Percentiles rank a stretch among this genome's conserved stretches.
phyloP scores from a whole-genome alignment of 2,329 filamentous ascomycete genomes.

The Huntiella abstrusa region DNA sequence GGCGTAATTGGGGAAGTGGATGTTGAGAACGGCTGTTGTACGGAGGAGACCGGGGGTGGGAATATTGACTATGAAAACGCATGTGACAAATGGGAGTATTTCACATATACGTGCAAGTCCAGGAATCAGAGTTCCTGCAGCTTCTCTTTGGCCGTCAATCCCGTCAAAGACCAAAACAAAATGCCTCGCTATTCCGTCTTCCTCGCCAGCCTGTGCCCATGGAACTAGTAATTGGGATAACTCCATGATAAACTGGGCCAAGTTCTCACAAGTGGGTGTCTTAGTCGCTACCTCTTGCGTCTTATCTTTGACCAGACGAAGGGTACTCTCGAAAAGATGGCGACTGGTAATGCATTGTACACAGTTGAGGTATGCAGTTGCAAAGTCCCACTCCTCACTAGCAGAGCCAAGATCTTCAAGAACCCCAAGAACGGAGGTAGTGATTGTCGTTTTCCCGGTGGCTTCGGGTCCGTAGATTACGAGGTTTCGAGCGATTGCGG shows the following conservation, averaged over 20 bases:
- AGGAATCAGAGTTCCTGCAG: constrained; percentile 57
- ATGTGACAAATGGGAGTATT: constrained; percentile 60
- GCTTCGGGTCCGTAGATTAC: constrained; percentile 71
- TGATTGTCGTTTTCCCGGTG: constrained; percentile 66
- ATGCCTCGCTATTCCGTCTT: constrained; percentile 17
- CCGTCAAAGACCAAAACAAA: constrained; percentile 78
- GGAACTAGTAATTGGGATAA: constrained; percentile 40
- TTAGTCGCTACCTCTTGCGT: constrained; percentile 20
- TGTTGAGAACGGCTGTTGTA: constrained; percentile 49
- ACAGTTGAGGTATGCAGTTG: constrained; percentile 7
- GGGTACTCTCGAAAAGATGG: constrained; percentile 35
- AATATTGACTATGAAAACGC: constrained; percentile 57
- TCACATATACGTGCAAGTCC: constrained; percentile 69
- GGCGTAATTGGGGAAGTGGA: constrained; percentile 71
- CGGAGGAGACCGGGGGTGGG: constrained; percentile 53
- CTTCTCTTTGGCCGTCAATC: constrained; percentile 69
- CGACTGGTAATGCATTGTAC: constrained; percentile 12
- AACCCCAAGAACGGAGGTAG: constrained; percentile 19
- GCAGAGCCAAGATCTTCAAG: not conserved
- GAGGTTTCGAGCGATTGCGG: constrained; percentile 54
- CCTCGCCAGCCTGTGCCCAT: constrained; percentile 2
- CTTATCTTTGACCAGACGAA: constrained; percentile 24
- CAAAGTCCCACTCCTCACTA: constrained; percentile 2
- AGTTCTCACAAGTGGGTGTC: constrained; percentile 52
- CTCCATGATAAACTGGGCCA: constrained; percentile 58